Evolutionary conservation across 345 rosid species (phyloP).

Genomic region (Eucalyptus curtisii): DNA sequence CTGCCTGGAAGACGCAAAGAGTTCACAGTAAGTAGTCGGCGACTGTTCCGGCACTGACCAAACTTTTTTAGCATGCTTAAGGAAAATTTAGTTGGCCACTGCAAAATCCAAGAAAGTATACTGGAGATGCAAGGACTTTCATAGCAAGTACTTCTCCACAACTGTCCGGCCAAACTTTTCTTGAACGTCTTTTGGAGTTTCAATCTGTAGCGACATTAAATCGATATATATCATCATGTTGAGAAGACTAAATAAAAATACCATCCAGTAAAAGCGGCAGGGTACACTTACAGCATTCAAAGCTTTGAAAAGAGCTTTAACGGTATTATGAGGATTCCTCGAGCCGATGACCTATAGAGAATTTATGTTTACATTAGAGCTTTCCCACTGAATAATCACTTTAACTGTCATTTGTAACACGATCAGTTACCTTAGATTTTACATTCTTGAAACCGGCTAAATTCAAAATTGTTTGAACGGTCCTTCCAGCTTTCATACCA

Average conservation of each 20-base stretch:
- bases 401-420: not conserved
- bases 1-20: not conserved
- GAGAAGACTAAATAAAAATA: not conserved
- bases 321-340: constrained; percentile 89
- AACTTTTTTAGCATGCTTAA: not conserved
- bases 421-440: constrained; percentile 71
- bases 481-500: constrained; percentile 91
- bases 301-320: constrained; percentile 86
- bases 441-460: constrained; percentile 91
- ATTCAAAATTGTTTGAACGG: constrained; percentile 58
- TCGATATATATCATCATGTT: not conserved
- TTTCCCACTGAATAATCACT: not conserved
- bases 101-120: not conserved
- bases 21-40: not conserved
- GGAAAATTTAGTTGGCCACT: not conserved
- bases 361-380: not conserved
- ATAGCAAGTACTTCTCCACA: constrained; percentile 72
- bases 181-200: constrained; percentile 87
- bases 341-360: constrained; percentile 74
- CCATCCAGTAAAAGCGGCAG: not conserved
- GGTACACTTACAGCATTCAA: constrained; percentile 71
- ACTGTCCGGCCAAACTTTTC: constrained; percentile 94
- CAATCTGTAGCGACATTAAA: constrained; percentile 34
- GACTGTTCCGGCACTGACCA: not conserved
- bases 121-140: not conserved